Evolutionary conservation across 345 rosid species (phyloP), one percentile per base, ranked within the genome.

Genomic region (Erucastrum elatum): DNA sequence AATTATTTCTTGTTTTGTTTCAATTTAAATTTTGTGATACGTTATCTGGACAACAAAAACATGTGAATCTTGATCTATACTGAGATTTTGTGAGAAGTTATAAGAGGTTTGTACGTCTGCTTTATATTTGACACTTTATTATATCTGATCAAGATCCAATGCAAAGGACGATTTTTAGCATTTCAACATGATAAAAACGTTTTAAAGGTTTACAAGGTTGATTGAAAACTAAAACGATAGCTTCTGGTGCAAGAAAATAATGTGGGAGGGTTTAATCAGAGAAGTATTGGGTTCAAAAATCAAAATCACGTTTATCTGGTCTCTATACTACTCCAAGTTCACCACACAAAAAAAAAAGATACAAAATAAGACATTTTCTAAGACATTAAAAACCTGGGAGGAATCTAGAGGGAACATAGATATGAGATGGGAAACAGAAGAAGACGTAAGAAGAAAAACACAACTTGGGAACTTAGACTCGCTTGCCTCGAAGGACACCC

Each of bases 401-500:
- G 69, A 46, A 59, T n/a, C 4, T 12, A 62, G 9, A 70, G 34
- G 29, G 67, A 56, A 29, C 71, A 71, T 3, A 70, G 5, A 8
- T 9, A 31, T 3, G 72, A 12, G 55, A 37, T 7, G 6, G 4
- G 17, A 64, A 65, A 39, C 72, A 55, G 13, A 77, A 77, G 6
- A 7, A 71, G 60, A 26, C 30, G 51, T 16, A n/a, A 49, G 7
- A 13, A 46, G 4, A 49, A 25, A 59, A 51, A 15, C 13, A 56
- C 0, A 1, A 44, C 34, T 56, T 8, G 39, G 4, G 25, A 33
- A 33, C 8, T 56, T 80, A 80, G 76, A 75, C 74, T 25, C 70
- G 85, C 77, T 77, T 88, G 64, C 86, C 82, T 84, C 85, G 71
- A 68, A 84, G 76, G 74, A 85, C 77, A 64, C 97, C 94, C 84